Percentiles rank a stretch among this genome's conserved stretches.
Evolutionary conservation across 148 eudicot species (phyloP).

Genomic region (Hydrangea macrophylla): DNA sequence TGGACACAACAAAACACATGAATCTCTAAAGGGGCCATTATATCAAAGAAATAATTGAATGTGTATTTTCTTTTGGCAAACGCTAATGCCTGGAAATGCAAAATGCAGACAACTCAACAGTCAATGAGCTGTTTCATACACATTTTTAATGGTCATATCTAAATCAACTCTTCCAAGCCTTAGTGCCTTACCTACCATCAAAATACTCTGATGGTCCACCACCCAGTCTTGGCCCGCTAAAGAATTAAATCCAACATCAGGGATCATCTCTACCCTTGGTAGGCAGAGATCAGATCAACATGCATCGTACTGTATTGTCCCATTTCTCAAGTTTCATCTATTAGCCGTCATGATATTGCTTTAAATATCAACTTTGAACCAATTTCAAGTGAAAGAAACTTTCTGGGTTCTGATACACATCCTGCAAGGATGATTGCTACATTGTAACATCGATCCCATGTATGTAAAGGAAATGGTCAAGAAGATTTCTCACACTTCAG

Average conservation of each 20-base stretch:
- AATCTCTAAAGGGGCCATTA: not conserved
- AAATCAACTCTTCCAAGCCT: conserved; percentile 1
- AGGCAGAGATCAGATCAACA: not conserved
- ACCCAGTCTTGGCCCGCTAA: not conserved
- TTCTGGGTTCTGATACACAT: not conserved
- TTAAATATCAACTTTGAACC: not conserved
- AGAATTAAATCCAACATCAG: not conserved
- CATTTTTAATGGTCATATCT: not conserved
- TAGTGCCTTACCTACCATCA: not conserved
- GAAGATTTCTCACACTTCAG: not conserved
- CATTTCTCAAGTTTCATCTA: not conserved
- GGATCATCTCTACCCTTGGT: not conserved
- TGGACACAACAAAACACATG: not conserved
- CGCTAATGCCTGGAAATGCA: not conserved
- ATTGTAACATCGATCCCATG: not conserved
- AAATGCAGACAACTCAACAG: not conserved
- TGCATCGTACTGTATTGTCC: not conserved
- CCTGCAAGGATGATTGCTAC: not conserved
- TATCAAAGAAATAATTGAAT: not conserved
- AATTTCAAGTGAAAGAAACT: not conserved
- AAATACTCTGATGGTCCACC: not conserved
- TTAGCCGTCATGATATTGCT: not conserved
- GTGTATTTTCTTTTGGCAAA: not conserved
- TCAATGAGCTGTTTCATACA: not conserved
- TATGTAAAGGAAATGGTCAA: not conserved